These are phyloP conservation scores for Bassia scoparia DNA, from an alignment of 148 eudicot genomes.

Conservation along the genomic window DNA sequence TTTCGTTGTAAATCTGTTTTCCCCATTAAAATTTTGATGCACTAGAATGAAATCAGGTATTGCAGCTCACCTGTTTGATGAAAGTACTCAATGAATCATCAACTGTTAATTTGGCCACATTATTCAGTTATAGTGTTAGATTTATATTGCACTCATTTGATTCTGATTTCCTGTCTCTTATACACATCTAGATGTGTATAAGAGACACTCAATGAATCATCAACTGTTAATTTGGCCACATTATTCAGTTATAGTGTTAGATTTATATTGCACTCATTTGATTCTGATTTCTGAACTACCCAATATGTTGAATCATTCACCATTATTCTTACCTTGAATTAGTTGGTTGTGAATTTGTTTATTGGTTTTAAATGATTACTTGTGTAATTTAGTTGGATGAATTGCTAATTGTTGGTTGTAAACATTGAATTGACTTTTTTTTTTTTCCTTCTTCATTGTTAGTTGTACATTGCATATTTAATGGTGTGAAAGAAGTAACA, in stretches of 20 bases:
- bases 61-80: conserved; percentile 5
- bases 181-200: no score
- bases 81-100: conserved; percentile 4
- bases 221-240: no score
- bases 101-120: no score
- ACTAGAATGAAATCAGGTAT: not conserved
- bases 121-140: no score
- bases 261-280: not conserved
- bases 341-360: no score
- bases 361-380: no score
- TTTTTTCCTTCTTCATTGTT: not conserved
- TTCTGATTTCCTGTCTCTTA: no score
- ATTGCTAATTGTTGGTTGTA: not conserved
- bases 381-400: not conserved
- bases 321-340: not conserved
- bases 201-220: not conserved
- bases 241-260: no score
- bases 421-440: not conserved
- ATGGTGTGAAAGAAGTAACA: not conserved
- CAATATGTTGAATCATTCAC: not conserved
- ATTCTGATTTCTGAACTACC: not conserved
- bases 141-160: not conserved
- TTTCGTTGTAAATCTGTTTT: not conserved
- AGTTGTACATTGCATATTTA: not conserved
- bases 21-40: not conserved